These are phyloP conservation scores for Dothideomycetes sp. DNA, from an alignment of 2,329 filamentous ascomycete species.

Conservation along the genomic window DNA sequence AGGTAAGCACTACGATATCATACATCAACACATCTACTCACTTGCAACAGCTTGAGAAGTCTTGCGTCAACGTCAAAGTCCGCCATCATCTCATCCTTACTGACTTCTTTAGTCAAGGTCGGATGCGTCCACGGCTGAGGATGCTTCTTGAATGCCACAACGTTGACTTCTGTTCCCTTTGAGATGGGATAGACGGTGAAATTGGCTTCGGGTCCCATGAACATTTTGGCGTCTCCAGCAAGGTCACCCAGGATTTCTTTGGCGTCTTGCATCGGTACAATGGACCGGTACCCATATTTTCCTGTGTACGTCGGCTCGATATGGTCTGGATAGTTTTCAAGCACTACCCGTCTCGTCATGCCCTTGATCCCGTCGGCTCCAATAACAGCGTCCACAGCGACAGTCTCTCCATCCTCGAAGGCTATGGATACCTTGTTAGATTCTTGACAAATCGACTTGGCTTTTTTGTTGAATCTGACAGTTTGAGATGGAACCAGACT, in stretches of 20 bases:
- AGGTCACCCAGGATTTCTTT: conserved; percentile 24
- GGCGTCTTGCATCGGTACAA: conserved; percentile 25
- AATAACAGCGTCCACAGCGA: conserved; percentile 27
- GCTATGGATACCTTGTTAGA: conserved; percentile 25
- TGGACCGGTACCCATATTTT: conserved; percentile 19
- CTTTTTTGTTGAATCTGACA: conserved; percentile 20
- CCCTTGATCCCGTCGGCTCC: conserved; percentile 18
- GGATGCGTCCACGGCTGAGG: neutral
- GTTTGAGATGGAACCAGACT: conserved; percentile 26
- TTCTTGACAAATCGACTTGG: conserved; percentile 20
- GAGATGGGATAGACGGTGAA: conserved; percentile 8
- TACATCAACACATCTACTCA: no score
- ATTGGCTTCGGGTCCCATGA: conserved; percentile 11
- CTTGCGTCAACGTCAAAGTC: conserved; percentile 1
- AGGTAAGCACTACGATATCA: no score
- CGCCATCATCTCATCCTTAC: conserved; percentile 3
- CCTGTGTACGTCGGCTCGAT: conserved; percentile 17
- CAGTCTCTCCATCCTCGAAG: conserved; percentile 24
- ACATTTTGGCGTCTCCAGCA: conserved; percentile 21
- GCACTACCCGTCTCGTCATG: conserved; percentile 15
- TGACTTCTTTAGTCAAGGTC: neutral
- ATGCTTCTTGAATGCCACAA: neutral
- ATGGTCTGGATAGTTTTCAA: conserved; percentile 13
- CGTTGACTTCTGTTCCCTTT: conserved; percentile 1
- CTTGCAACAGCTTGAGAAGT: neutral